Evolutionary conservation across 192 early-diverging fungal species (phyloP).

Genomic region (Linnemannia exigua): DNA sequence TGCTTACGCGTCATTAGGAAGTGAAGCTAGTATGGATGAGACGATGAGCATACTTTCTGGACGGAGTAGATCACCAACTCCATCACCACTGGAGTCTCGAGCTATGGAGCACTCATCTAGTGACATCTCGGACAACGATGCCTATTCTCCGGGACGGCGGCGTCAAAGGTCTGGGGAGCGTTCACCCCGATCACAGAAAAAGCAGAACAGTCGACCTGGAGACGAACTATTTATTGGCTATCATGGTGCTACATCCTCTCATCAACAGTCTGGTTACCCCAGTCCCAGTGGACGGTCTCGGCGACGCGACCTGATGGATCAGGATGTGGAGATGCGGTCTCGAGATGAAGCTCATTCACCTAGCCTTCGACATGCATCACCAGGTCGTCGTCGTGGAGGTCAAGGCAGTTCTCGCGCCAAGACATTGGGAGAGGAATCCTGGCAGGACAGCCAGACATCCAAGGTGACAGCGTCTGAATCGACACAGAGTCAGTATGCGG

Average conservation of each 20-base stretch:
- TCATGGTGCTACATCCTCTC: conserved; percentile 21
- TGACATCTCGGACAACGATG: conserved; percentile 50
- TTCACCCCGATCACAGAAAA: conserved; percentile 26
- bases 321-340: conserved; percentile 32
- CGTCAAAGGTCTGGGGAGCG: conserved; percentile 24
- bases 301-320: neutral
- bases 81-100: conserved; percentile 36
- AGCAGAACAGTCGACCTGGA: conserved; percentile 41
- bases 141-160: conserved; percentile 26
- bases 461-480: neutral
- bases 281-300: conserved; percentile 2
- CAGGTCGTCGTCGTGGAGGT: conserved; percentile 25
- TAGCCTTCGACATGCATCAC: conserved; percentile 20
- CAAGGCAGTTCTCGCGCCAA: conserved; percentile 19
- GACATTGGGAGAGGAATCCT: conserved; percentile 17
- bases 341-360: conserved; percentile 25
- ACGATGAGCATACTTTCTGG: conserved; percentile 49
- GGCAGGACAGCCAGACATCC: conserved; percentile 23
- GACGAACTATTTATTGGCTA: conserved; percentile 47
- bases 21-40: conserved; percentile 49
- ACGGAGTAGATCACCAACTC: conserved; percentile 45
- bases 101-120: conserved; percentile 21
- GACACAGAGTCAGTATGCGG: conserved; percentile 43
- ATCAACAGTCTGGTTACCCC: conserved; percentile 22
- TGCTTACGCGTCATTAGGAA: conserved; percentile 16